Conservation (phyloP, 306 rosid genomes). For the Herpetospermum pedunculosum region DNA sequence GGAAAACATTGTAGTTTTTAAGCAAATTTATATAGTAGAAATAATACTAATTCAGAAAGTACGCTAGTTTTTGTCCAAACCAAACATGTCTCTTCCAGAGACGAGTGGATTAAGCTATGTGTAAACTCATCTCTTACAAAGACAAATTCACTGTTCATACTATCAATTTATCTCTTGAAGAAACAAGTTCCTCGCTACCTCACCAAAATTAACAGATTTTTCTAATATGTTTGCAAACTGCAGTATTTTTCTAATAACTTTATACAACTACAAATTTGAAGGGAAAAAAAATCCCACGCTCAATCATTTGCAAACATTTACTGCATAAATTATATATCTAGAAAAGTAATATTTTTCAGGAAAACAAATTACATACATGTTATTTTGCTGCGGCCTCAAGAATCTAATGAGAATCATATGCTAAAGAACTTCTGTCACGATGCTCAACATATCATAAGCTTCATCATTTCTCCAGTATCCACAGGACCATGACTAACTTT, state of each 20-base stretch:
- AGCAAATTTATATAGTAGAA: not conserved
- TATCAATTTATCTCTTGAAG: not conserved
- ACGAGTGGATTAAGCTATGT: not conserved
- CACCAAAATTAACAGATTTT: not conserved
- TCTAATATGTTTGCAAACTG: not conserved
- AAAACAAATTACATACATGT: conserved; percentile 5
- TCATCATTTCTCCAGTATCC: not conserved
- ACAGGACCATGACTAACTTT: not conserved
- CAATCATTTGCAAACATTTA: not conserved
- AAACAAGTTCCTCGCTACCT: not conserved
- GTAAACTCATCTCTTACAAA: not conserved
- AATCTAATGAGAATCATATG: not conserved
- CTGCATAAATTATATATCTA: not conserved
- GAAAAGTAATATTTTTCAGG: not conserved
- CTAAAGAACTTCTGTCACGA: not conserved
- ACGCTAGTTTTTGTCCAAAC: not conserved
- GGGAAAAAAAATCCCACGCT: not conserved
- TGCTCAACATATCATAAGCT: not conserved
- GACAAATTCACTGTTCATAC: not conserved
- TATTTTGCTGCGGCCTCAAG: not conserved
- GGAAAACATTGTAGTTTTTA: not conserved
- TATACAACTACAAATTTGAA: not conserved
- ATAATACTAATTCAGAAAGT: not conserved
- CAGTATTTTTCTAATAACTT: not conserved
- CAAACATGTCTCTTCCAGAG: not conserved